phyloP scores from a whole-genome alignment of 176 grass and related monocot species.

The Cenchrus fungigraminus region DNA sequence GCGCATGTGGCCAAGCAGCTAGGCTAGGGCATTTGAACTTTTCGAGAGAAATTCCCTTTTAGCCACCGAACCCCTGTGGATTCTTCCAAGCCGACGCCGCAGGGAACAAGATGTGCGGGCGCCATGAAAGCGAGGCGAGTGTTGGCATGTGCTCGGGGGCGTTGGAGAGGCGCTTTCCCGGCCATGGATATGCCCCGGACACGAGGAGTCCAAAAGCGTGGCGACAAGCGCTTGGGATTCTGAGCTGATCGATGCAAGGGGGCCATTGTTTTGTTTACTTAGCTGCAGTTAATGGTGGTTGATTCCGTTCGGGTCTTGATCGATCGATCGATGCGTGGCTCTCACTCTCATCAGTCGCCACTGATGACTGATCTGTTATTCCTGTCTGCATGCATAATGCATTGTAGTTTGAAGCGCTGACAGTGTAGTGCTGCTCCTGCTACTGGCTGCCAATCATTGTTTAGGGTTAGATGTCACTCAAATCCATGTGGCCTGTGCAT shows the following conservation, averaged over 20 bases:
- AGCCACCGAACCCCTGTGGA: slow-evolving; percentile 38
- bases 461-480: slow-evolving; percentile 45
- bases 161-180: slow-evolving; percentile 42
- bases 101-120: slow-evolving; percentile 45
- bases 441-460: slow-evolving; percentile 33
- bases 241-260: slow-evolving; percentile 48
- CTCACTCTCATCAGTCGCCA: slow-evolving; percentile 32
- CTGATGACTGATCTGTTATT: slow-evolving; percentile 45
- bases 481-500: slow-evolving; percentile 51
- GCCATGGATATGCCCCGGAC: slow-evolving; percentile 62
- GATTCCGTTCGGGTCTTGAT: slow-evolving; percentile 34
- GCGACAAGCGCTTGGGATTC: slow-evolving; percentile 58
- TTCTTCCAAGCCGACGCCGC: slow-evolving; percentile 46
- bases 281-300: not conserved
- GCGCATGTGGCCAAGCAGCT: slow-evolving; percentile 44
- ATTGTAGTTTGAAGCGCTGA: slow-evolving; percentile 23
- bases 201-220: slow-evolving; percentile 54
- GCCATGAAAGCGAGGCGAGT: slow-evolving; percentile 41
- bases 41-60: slow-evolving; percentile 60
- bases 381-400: slow-evolving; percentile 11
- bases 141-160: slow-evolving; percentile 52
- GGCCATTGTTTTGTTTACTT: slow-evolving; percentile 12
- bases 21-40: slow-evolving; percentile 57
- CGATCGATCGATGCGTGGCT: not conserved
- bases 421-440: slow-evolving; percentile 3